These are phyloP conservation scores for Neurospora terricola DNA, from an alignment of 495 filamentous ascomycete genomes.

Conservation along the genomic window DNA sequence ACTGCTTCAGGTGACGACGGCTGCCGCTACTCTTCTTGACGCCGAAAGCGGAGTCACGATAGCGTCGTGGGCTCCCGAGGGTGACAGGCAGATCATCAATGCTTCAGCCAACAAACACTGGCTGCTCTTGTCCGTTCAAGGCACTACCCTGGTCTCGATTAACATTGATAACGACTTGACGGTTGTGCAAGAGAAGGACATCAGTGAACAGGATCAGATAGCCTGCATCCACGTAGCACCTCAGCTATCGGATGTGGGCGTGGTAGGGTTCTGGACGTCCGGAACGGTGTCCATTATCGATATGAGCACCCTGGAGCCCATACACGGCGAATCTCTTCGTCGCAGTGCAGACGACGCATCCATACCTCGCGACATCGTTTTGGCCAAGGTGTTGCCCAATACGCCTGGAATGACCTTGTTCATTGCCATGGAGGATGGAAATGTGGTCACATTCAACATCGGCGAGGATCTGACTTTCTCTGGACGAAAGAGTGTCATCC, in stretches of 20 bases:
- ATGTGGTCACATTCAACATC: conserved; percentile 78
- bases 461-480: conserved; percentile 52
- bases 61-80: conserved; percentile 55
- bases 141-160: conserved; percentile 55
- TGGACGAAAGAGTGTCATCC: conserved; percentile 65
- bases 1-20: conserved; percentile 70
- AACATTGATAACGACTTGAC: conserved; percentile 49
- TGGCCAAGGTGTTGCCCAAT: conserved; percentile 59
- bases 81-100: conserved; percentile 56
- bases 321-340: conserved; percentile 32
- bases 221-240: conserved; percentile 60
- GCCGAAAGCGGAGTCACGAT: conserved; percentile 56
- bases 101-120: conserved; percentile 61
- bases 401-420: conserved; percentile 61
- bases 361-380: conserved; percentile 71
- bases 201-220: conserved; percentile 60
- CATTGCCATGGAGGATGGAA: conserved; percentile 89
- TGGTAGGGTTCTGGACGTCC: conserved; percentile 78
- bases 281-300: conserved; percentile 63
- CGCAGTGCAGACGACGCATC: conserved; percentile 56
- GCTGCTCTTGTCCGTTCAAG: conserved; percentile 65
- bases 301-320: conserved; percentile 48
- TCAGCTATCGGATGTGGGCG: conserved; percentile 43
- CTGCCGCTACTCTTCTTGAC: conserved; percentile 53
- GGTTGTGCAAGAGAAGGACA: conserved; percentile 45